Conservation (phyloP, 2,329 filamentous ascomycete genomes). For the Aspergillus clavatus region DNA sequence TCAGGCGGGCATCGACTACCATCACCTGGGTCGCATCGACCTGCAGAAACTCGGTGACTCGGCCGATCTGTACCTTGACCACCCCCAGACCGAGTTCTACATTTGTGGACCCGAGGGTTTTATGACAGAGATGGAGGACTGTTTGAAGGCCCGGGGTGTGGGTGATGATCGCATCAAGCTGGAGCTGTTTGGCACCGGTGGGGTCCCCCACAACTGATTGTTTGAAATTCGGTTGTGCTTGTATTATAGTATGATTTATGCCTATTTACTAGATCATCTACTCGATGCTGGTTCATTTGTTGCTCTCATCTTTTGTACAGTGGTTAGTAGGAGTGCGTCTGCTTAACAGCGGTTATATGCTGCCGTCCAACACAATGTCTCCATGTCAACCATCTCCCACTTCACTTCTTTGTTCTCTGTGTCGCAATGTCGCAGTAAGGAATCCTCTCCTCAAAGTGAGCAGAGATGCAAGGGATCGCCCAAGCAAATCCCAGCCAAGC, state of each 20-base stretch:
- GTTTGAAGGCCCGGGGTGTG: slow-evolving; percentile 55
- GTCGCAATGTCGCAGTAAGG: too few relatives aligned
- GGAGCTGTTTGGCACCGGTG: slow-evolving; percentile 63
- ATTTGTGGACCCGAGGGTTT: slow-evolving; percentile 67
- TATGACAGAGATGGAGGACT: slow-evolving; percentile 58
- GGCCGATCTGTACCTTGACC: slow-evolving; percentile 51
- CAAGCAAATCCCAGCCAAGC: too few relatives aligned
- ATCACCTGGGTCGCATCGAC: slow-evolving; percentile 55
- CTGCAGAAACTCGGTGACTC: slow-evolving; percentile 53
- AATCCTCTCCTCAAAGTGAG: too few relatives aligned
- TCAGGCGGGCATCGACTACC: slow-evolving; percentile 54
- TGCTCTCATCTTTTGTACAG: too few relatives aligned
- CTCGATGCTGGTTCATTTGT: neutral
- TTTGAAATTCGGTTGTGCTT: neutral
- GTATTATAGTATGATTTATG: neutral
- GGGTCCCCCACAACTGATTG: slow-evolving; percentile 18
- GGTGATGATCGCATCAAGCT: slow-evolving; percentile 56
- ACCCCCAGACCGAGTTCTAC: slow-evolving; percentile 60
- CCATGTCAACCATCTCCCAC: too few relatives aligned
- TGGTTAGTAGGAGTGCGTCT: too few relatives aligned
- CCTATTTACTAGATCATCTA: neutral
- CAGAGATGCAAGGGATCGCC: too few relatives aligned
- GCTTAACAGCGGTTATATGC: too few relatives aligned
- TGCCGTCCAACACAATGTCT: too few relatives aligned
- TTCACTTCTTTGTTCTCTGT: too few relatives aligned